These are phyloP conservation scores for Ceratocystis cacaofunesta DNA, from an alignment of 2,329 filamentous ascomycete genomes.

Conservation along the genomic window DNA sequence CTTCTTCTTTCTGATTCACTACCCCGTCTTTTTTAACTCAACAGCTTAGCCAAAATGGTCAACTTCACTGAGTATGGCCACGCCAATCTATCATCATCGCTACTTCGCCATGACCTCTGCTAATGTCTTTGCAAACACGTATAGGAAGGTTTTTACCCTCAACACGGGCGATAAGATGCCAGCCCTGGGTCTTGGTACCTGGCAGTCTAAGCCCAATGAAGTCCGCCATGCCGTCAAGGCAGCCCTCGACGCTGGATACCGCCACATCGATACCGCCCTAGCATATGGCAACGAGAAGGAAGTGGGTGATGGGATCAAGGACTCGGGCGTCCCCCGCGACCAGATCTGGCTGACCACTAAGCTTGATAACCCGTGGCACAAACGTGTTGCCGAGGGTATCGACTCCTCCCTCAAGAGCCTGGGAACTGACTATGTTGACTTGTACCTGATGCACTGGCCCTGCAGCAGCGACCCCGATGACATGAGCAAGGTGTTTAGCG, in stretches of 20 bases:
- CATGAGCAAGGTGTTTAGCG: conserved; percentile 51
- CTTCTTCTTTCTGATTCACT: neutral
- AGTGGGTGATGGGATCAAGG: conserved; percentile 50
- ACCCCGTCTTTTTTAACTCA: neutral
- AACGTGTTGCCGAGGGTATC: conserved; percentile 48
- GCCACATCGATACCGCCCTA: conserved; percentile 62
- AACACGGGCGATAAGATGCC: conserved; percentile 68
- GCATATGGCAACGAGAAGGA: conserved; percentile 65
- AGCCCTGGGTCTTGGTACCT: conserved; percentile 62
- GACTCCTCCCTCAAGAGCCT: conserved; percentile 45
- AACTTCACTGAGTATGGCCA: conserved; percentile 9
- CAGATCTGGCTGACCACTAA: conserved; percentile 67
- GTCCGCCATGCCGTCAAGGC: conserved; percentile 56
- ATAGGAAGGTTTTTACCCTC: conserved; percentile 42
- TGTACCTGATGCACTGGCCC: conserved; percentile 63
- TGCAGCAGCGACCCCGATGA: conserved; percentile 47
- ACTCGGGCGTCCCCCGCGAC: conserved; percentile 47
- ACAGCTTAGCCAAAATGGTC: neutral
- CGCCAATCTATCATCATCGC: too few relatives aligned
- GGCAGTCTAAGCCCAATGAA: conserved; percentile 57
- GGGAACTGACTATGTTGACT: conserved; percentile 50
- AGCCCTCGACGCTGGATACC: conserved; percentile 53
- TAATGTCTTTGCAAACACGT: neutral
- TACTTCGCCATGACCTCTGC: neutral
- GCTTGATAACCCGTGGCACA: conserved; percentile 67